phyloP scores from a whole-genome alignment of 139 green algal species.

The Asterochloris sp. region DNA sequence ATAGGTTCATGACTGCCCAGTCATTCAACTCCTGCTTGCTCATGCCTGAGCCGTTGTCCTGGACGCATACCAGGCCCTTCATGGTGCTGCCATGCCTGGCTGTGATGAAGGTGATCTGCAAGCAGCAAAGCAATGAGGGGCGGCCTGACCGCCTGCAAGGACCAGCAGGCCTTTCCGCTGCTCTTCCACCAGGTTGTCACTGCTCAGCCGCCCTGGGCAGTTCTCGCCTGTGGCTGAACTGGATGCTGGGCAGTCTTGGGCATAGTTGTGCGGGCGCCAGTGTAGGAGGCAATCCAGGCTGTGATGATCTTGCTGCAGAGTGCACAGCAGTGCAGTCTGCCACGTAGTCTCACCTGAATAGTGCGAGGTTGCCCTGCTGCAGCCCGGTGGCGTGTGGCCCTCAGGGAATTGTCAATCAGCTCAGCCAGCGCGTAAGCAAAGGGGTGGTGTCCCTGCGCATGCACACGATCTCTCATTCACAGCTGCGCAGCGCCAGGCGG shows the following conservation, averaged over 20 bases:
- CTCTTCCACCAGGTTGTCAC: too few species aligned
- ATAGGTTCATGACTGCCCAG: conserved; percentile 85
- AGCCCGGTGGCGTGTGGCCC: conserved; percentile 38
- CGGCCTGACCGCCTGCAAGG: too few species aligned
- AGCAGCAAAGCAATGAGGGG: conserved; percentile 18
- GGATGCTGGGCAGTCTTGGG: too few species aligned
- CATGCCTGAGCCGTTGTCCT: conserved; percentile 74
- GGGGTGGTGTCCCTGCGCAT: conserved; percentile 55
- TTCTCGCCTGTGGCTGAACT: too few species aligned
- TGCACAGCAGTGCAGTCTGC: too few species aligned
- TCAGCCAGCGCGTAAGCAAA: conserved; percentile 79
- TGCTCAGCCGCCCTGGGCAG: too few species aligned
- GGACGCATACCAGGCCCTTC: conserved; percentile 51
- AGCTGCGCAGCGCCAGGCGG: too few species aligned
- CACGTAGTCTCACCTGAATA: conserved; percentile 4
- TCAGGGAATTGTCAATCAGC: conserved; percentile 78
- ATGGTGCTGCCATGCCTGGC: conserved; percentile 21
- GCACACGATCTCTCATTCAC: not conserved
- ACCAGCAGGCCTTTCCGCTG: too few species aligned
- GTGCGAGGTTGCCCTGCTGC: not conserved
- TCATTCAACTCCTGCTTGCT: conserved; percentile 59
- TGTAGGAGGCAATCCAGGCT: too few species aligned
- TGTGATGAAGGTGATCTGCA: conserved; percentile 51
- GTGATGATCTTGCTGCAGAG: too few species aligned
- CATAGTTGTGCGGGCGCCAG: too few species aligned